phyloP scores from a whole-genome alignment of 1,284 basidiomycete genomes.

The Tremellales sp. region DNA sequence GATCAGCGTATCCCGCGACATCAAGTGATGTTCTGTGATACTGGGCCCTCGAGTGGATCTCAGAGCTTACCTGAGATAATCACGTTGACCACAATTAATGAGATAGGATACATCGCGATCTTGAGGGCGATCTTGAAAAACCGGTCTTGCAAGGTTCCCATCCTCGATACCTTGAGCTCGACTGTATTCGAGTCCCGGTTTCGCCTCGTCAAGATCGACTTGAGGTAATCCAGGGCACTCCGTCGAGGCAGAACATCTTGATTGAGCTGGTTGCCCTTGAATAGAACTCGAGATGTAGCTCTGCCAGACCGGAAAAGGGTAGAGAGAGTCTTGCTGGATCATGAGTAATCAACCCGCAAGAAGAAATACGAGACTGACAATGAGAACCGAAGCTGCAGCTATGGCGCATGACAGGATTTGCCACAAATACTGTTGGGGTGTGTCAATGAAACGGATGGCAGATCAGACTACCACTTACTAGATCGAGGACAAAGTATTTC shows the following conservation, averaged over 20 bases:
- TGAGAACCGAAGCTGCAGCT: conserved; percentile 21
- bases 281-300: conserved; percentile 25
- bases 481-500: conserved; percentile 24
- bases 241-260: conserved; percentile 10
- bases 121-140: conserved; percentile 23
- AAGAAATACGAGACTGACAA: conserved; percentile 14
- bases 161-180: conserved; percentile 1
- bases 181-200: background rate
- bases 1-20: background rate
- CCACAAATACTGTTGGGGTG: conserved; percentile 28
- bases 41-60: background rate
- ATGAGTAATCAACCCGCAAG: background rate
- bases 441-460: background rate
- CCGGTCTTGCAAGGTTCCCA: conserved; percentile 12
- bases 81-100: conserved; percentile 20
- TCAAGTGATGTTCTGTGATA: background rate
- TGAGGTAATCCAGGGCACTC: background rate
- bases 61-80: conserved; percentile 15
- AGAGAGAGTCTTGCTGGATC: conserved; percentile 17
- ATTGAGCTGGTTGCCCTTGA: conserved; percentile 19
- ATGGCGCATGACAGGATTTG: conserved; percentile 30
- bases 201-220: background rate
- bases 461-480: conserved; percentile 11
- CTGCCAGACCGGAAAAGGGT: conserved; percentile 31
- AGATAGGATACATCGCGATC: conserved; percentile 24